Conservation (phyloP, 495 filamentous ascomycete genomes). For the Neurospora sp. region DNA sequence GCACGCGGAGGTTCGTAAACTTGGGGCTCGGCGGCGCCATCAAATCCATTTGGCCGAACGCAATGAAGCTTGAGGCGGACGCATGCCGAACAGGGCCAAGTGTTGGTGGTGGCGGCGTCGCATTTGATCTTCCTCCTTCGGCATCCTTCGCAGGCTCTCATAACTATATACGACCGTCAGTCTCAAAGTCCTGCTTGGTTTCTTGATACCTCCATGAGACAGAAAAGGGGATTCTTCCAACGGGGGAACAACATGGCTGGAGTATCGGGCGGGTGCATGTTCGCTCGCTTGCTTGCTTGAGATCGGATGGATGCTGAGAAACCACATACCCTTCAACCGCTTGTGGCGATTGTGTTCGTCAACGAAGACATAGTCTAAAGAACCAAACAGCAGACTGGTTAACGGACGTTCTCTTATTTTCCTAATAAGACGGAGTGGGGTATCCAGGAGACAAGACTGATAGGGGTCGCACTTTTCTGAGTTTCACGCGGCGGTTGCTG, state of each 20-base stretch:
- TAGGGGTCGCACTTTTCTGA: conserved; percentile 49
- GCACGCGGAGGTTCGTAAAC: conserved; percentile 35
- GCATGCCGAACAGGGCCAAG: conserved; percentile 95
- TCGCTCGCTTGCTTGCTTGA: neutral
- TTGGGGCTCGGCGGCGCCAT: conserved; percentile 48
- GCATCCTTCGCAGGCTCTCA: conserved; percentile 97
- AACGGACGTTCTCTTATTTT: neutral
- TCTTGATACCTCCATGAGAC: neutral
- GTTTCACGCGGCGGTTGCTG: conserved; percentile 50
- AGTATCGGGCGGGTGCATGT: neutral
- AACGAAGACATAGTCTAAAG: conserved; percentile 93
- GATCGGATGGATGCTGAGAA: neutral
- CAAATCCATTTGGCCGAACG: conserved; percentile 83
- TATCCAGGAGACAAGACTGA: conserved; percentile 1
- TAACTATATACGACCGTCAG: conserved; percentile 50
- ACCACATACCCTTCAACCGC: conserved; percentile 72
- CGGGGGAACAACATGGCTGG: neutral
- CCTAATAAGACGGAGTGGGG: neutral
- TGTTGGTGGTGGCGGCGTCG: conserved; percentile 94
- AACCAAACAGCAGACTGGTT: conserved; percentile 5
- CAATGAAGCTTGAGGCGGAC: conserved; percentile 87
- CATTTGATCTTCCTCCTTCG: conserved; percentile 89
- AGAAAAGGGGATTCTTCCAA: neutral
- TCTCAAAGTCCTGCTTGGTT: neutral
- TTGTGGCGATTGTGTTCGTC: conserved; percentile 99